Base-by-base conservation (phyloP, 805 yeast species). In the Komagataella kurtzmanii region DNA sequence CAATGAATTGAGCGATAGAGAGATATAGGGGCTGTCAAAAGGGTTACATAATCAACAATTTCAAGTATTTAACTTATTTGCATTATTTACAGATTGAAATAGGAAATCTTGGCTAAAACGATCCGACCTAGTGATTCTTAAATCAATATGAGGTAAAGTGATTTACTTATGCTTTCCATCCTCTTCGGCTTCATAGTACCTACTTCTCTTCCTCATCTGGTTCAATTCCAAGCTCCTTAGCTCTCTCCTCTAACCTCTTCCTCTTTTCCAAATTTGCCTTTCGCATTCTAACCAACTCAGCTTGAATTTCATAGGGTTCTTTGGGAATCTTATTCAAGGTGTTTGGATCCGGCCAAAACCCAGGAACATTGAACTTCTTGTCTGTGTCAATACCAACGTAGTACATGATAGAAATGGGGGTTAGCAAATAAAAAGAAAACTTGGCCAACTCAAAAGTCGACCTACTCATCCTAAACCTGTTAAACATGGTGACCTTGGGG, bases 291-390 rank as follows among this genome's bases (percentile, higher is more conserved):
- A 95, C 96, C 44, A 90, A 71, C 62, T 90, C 98, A 1, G 93
- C 91, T 63, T 87, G 84, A 54, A 90, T 88, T 63, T 90, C 97
- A 60, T 84, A 86, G 2, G 89, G 89, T 61, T 90, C 97, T 61
- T 89, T 90, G 2, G 98, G 98, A 43, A 90, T 83, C 67, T 87
- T 84, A 64, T 90, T 89, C 58, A 88, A 74, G 2, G 97, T 85
- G 46, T 85, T 85, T 46, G 97, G 97, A 65, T 89, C 97, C 2
- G 98, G 98, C 96, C 96, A 89, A 68, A 88, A 90, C 18, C 96
- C 96, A 7, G 95, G 95, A 49, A 89, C 82, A 62, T 88, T 87
- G 65, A 90, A 81, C 70, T 88, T 90, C 59, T 74, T 79, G 65
- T 90, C 96, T 1, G 97, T 85, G 59, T 90, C 90, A 45, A 85